Percentiles rank a stretch among this genome's conserved stretches.
Evolutionary conservation across 2,329 filamentous ascomycete species (phyloP).

Genomic region (Hypocreales sp.): DNA sequence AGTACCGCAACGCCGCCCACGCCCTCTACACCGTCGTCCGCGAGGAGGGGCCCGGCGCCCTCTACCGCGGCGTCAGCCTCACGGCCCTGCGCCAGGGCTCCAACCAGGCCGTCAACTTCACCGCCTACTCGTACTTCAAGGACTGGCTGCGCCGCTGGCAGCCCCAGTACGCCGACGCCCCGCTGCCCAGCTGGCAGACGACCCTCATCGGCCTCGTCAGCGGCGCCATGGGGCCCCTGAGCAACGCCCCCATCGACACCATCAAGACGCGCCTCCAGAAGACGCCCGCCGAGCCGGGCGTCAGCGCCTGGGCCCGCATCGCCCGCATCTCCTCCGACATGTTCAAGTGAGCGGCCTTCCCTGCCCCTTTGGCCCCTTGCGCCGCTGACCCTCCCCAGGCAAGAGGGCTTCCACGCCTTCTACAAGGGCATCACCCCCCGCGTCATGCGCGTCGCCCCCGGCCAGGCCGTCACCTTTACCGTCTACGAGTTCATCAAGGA

Average conservation of each 20-base stretch:
- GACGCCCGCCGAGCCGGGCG: slow-evolving; percentile 66
- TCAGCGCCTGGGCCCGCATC: slow-evolving; percentile 69
- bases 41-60: slow-evolving; percentile 75
- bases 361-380: slow-evolving; percentile 4
- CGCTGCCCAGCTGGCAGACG: slow-evolving; percentile 78
- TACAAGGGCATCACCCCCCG: slow-evolving; percentile 98
- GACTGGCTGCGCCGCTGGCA: slow-evolving; percentile 57
- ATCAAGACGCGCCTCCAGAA: slow-evolving; percentile 97
- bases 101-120: slow-evolving; percentile 98
- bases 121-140: slow-evolving; percentile 91
- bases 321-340: slow-evolving; percentile 63
- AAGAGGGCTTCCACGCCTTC: slow-evolving; percentile 88
- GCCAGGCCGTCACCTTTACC: slow-evolving; percentile 67
- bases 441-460: slow-evolving; percentile 93
- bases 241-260: slow-evolving; percentile 95
- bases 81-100: slow-evolving; percentile 89
- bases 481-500: slow-evolving; percentile 68
- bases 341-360: slow-evolving; percentile 46
- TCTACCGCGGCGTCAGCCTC: slow-evolving; percentile 87
- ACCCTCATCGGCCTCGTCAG: slow-evolving; percentile 79
- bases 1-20: slow-evolving; percentile 88
- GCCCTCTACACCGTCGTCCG: slow-evolving; percentile 73
- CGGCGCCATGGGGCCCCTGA: slow-evolving; percentile 89
- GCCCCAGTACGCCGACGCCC: slow-evolving; percentile 45
- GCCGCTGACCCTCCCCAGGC: slow-evolving; percentile 27